Evolutionary conservation across 1,284 basidiomycete species (phyloP).

Genomic region (Malassezia equina): DNA sequence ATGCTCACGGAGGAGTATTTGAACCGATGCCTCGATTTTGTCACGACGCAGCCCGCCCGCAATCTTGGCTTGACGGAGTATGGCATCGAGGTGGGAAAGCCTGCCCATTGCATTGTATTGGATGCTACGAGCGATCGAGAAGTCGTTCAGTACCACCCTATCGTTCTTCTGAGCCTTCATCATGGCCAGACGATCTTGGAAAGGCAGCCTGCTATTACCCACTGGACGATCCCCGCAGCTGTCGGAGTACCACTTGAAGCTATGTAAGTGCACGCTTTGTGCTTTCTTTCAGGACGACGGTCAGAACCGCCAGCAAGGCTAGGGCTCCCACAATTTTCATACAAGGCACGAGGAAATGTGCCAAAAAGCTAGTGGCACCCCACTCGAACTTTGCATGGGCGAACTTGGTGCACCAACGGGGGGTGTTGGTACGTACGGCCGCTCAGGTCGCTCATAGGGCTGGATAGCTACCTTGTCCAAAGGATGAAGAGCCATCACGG

Average conservation of each 20-base stretch:
- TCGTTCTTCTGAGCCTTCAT: background rate
- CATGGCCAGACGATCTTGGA: background rate
- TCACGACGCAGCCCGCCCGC: background rate
- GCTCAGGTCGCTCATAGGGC: conserved; percentile 1
- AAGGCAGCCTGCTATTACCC: background rate
- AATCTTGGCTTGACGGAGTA: background rate
- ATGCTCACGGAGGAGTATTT: conserved; percentile 1
- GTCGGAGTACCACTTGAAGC: background rate
- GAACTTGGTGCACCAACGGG: background rate
- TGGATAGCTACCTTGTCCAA: background rate
- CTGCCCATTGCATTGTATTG: background rate
- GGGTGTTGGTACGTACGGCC: background rate
- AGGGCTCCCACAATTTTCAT: background rate
- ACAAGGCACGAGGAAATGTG: background rate
- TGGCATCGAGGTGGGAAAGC: background rate
- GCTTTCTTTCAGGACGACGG: background rate
- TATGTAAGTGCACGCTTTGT: background rate
- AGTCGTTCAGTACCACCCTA: background rate
- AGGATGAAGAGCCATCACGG: conserved; percentile 5
- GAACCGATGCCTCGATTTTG: conserved; percentile 1
- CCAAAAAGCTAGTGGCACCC: background rate
- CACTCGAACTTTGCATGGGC: background rate
- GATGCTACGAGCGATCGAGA: background rate
- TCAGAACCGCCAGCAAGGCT: background rate
- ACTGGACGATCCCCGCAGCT: background rate